These are phyloP conservation scores for Neocallimastix lanati DNA, from an alignment of 192 early-diverging fungal genomes.

Conservation along the genomic window DNA sequence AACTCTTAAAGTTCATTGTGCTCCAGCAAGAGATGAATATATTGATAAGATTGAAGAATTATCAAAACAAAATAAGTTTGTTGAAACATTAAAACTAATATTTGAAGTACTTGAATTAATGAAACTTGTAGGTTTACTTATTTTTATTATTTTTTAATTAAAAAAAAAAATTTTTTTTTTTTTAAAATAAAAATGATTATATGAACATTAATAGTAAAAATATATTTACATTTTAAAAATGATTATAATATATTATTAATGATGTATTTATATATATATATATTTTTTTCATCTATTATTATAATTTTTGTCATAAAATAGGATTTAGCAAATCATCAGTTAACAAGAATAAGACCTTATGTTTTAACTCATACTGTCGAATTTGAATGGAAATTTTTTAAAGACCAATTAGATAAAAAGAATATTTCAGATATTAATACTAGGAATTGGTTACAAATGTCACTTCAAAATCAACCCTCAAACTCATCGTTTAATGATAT, in stretches of 20 bases:
- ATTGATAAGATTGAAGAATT: constrained; percentile 39
- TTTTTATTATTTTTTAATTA: too few relatives aligned
- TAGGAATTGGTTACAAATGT: not conserved
- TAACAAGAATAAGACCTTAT: constrained; percentile 43
- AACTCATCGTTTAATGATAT: not conserved
- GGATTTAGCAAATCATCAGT: constrained; percentile 47
- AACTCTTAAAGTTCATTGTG: constrained; percentile 47
- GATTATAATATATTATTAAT: too few relatives aligned
- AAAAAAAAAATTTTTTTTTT: too few relatives aligned
- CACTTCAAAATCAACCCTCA: not conserved
- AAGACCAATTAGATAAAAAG: not conserved
- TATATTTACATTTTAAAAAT: too few relatives aligned
- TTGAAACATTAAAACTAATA: constrained; percentile 41
- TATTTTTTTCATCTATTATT: too few relatives aligned
- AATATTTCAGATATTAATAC: not conserved
- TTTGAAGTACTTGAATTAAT: constrained; percentile 59
- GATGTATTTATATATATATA: too few relatives aligned
- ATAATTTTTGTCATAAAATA: not conserved
- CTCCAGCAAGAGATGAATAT: constrained; percentile 38
- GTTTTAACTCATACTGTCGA: constrained; percentile 44
- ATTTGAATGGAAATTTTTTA: constrained; percentile 53
- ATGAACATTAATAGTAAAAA: too few relatives aligned
- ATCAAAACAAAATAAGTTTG: constrained; percentile 36
- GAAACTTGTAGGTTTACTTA: constrained; percentile 20
- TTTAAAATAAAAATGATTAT: too few relatives aligned